phyloP scores from a whole-genome alignment of 2,329 filamentous ascomycete genomes.

The Pestalotiopsis sp. region DNA sequence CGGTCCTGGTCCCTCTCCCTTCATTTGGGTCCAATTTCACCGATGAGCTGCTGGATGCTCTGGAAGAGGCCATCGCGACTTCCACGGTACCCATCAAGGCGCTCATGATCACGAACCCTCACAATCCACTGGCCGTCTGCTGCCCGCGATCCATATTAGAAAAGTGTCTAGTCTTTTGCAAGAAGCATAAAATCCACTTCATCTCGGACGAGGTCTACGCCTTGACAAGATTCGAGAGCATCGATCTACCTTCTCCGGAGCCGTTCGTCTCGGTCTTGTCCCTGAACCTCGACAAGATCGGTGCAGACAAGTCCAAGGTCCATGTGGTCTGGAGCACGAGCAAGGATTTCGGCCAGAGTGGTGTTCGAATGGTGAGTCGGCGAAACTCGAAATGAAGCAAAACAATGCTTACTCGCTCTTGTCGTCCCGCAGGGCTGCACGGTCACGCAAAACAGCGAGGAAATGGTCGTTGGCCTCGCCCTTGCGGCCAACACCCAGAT shows the following conservation, averaged over 20 bases:
- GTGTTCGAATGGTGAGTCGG: neutral
- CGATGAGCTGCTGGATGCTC: neutral
- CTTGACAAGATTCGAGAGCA: neutral
- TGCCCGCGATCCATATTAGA: neutral
- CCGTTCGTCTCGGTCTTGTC: neutral
- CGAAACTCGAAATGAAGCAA: too few relatives aligned
- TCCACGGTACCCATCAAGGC: neutral
- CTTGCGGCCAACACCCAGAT: neutral
- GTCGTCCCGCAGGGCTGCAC: neutral
- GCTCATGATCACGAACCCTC: neutral
- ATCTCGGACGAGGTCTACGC: slow-evolving; percentile 2
- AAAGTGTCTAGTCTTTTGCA: neutral
- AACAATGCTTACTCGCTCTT: too few relatives aligned
- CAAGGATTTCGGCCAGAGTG: neutral
- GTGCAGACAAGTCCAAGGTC: neutral
- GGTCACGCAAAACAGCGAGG: neutral
- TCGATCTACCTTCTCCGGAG: neutral
- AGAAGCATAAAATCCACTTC: neutral
- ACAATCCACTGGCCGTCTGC: neutral
- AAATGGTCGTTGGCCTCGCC: neutral
- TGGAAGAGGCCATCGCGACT: neutral
- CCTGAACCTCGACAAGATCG: neutral
- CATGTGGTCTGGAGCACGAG: neutral
- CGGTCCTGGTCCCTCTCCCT: neutral
- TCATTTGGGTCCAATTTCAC: neutral